Evolutionary conservation across 2,329 filamentous ascomycete genomes (phyloP), one percentile per base, ranked within the genome.

Genomic region (Colletotrichum graminicola): DNA sequence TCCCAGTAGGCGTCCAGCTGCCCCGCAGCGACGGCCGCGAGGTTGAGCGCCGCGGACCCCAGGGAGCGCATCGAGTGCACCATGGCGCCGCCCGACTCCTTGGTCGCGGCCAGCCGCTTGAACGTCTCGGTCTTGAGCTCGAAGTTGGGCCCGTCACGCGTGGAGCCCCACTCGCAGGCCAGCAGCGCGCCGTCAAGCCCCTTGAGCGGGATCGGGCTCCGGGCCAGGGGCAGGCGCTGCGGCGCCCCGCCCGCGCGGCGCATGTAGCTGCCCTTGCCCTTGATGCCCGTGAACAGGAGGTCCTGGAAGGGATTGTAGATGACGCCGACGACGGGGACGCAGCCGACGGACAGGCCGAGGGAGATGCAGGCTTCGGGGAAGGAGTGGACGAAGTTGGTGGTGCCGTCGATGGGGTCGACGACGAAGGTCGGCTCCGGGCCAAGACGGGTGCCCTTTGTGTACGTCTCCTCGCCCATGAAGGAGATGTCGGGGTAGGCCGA

Each of bases 381-480:
- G 26, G 87, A 88, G 81, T 95, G 93, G 57, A 95, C 88, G 77
- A 95, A 94, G 85, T 95, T 95, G 62, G 91, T 94, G 8, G 90
- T 94, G 77, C 92, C 93, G 82, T 95, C 93, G 76, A 95, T 94
- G 55, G 93, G 93, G 79, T 95, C 93, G 75, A 93, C 91, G 77
- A 95, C 88, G 82, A 95, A 95, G 54, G 93, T 95, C 1, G 93
- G 93, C 21, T 86, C 86, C 39, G 85, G 80, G 0, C 89, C 91
- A 57, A 95, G 84, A 54, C 81, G 83, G 72, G 85, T 84, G 76
- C 92, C 92, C 1, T 91, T 88, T 73, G 90, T 85, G 83, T 94
- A 92, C 36, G 92, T 94, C 82, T 95, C 93, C 78, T 94, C 92
- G 78, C 92, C 92, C 79, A 94, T 89, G 80, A 94, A 93, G 74